Conservation (phyloP, 805 yeast genomes). For the Candida montana region DNA sequence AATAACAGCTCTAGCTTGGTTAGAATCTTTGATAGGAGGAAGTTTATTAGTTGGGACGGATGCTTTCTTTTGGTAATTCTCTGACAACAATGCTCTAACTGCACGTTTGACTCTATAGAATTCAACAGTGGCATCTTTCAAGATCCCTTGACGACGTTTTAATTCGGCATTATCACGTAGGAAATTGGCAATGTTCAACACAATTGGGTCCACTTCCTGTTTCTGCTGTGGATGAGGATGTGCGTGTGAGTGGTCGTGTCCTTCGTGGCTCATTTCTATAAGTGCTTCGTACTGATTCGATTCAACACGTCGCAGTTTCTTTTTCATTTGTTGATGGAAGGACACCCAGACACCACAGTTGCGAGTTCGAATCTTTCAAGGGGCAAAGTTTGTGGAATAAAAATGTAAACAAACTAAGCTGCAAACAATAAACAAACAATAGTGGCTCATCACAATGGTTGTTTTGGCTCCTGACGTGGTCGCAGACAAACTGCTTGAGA, state of each 20-base stretch:
- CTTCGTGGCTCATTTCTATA: slow-evolving; percentile 6
- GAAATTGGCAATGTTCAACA: slow-evolving; percentile 65
- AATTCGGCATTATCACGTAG: slow-evolving; percentile 60
- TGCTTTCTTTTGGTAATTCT: slow-evolving; percentile 56
- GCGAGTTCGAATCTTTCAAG: slow-evolving; percentile 6
- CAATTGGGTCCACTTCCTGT: slow-evolving; percentile 40
- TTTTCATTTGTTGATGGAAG: neutral
- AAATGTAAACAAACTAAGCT: slow-evolving; percentile 4
- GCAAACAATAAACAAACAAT: neutral
- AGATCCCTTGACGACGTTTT: slow-evolving; percentile 78
- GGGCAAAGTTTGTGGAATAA: neutral
- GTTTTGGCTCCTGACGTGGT: slow-evolving; percentile 28
- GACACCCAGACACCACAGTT: neutral
- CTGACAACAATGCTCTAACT: slow-evolving; percentile 67
- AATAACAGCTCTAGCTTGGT: slow-evolving; percentile 58
- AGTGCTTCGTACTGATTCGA: neutral
- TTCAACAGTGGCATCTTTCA: slow-evolving; percentile 64
- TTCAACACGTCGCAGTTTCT: slow-evolving; percentile 2
- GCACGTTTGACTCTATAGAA: slow-evolving; percentile 87
- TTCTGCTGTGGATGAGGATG: neutral
- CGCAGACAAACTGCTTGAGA: slow-evolving; percentile 29
- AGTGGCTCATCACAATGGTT: neutral
- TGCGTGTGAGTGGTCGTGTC: slow-evolving; percentile 1
- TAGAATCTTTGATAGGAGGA: slow-evolving; percentile 45
- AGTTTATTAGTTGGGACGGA: slow-evolving; percentile 39